Conservation (phyloP, 257 asterid genomes). For the Penstemon eatonii region DNA sequence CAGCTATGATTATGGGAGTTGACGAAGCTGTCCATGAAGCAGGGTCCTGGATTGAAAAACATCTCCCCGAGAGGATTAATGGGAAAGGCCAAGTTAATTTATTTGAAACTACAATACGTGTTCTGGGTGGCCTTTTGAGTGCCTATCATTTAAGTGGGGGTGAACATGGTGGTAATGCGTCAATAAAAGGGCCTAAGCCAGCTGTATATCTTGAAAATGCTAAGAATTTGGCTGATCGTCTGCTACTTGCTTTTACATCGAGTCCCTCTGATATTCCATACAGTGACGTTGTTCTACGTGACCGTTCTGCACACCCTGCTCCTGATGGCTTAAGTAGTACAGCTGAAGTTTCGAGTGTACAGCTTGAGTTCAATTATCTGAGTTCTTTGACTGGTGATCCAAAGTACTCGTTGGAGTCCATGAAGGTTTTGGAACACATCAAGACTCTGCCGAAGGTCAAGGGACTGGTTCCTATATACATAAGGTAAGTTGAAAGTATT, state of each 20-base stretch:
- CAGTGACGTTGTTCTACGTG: constrained; percentile 78
- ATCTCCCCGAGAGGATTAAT: constrained; percentile 68
- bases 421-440: constrained; percentile 91
- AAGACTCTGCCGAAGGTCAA: constrained; percentile 77
- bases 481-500: constrained; percentile 49
- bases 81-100: constrained; percentile 85
- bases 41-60: constrained; percentile 83
- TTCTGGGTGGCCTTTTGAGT: constrained; percentile 93
- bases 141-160: constrained; percentile 91
- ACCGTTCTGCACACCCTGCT: constrained; percentile 81
- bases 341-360: constrained; percentile 84
- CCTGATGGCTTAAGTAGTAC: constrained; percentile 98
- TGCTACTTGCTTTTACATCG: constrained; percentile 79
- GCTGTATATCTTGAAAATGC: constrained; percentile 82
- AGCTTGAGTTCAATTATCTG: constrained; percentile 93
- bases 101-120: constrained; percentile 90
- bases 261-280: constrained; percentile 83
- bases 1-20: constrained; percentile 92
- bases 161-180: constrained; percentile 45
- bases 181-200: constrained; percentile 67
- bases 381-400: constrained; percentile 81
- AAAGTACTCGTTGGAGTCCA: constrained; percentile 73
- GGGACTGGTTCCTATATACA: constrained; percentile 93
- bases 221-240: constrained; percentile 79
- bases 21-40: constrained; percentile 77